Base-by-base conservation (phyloP, 805 yeast genomes). In the Kodamaea nitidulidarum region DNA sequence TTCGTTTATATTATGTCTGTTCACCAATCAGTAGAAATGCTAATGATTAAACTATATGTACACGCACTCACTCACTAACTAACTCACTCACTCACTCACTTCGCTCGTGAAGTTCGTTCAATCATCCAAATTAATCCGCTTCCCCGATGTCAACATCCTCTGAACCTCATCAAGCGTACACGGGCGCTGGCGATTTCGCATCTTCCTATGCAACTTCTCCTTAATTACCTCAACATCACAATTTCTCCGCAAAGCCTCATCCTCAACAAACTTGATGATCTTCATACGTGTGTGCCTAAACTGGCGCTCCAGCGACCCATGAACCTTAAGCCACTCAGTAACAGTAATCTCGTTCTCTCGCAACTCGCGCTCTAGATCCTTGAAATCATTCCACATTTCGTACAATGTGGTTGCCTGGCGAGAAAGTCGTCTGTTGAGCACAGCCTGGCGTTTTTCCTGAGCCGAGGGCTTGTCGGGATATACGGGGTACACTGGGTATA, bases 301-400 rank as follows among this genome's bases (percentile, higher is more conserved):
- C 42, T 56, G 61, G 17, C 62, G 34, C 42, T 57, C 62, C 3
- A 57, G 50, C 27, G 51, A 47, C 7, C 63, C 61, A 35, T 60
- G 65, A 6, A 54, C 52, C 36, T 55, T 56, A 9, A 58, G 32
- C 65, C 65, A 60, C 39, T 58, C 63, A 4, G 61, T 55, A 7
- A 50, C 40, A 12, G 58, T 47, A 20, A 60, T 47, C 27, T 51
- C 56, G 35, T 52, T 48, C 16, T 51, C 50, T 11, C 47, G 49
- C 26, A 60, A 43, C 14, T 49, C 58, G 16, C 43, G 39, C 32
- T 58, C 63, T 16, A 59, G 41, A 4, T 54, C 45, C 37, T 58
- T 60, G 42, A 56, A 60, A 41, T 60, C 65, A 41, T 60, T 58
- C 65, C 65, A 60, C 62, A 60, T 55, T 41, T 60, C 63, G 39